Evolutionary conservation across 169 alveolate species (phyloP), one percentile per base, ranked within the genome.

Genomic region (Eimeria necatrix): DNA sequence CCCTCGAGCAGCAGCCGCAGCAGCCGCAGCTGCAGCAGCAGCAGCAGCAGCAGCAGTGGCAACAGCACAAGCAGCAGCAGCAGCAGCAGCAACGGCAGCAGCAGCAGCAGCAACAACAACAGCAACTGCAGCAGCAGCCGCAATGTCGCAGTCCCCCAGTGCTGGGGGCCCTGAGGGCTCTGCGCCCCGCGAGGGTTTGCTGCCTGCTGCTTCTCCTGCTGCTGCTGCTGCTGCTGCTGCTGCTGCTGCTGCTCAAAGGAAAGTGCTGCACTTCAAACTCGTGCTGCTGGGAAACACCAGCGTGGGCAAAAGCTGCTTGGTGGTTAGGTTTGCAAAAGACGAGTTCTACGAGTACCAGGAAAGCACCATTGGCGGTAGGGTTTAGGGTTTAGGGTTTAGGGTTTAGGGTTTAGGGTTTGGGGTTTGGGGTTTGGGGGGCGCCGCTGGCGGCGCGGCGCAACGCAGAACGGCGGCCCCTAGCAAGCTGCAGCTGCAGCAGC

Each of bases 221-320:
- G 18, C 26, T 10, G 26, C 76, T 8, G 52, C 9, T 8, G 84
- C 52, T 32, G 84, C 52, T 8, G 84, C 84, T 73, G 26, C 52
- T n/a, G n/a, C 84, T 32, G 52, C 8, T 22, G 74, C 60, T 32
- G 94, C n/a, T n/a, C n/a, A n/a, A n/a, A n/a, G n/a, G n/a, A n/a
- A n/a, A n/a, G n/a, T 94, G 18, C 90, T 96, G 86, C 97, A 96
- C 95, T 95, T 97, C 90, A 98, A 98, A 94, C 97, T 98, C 68
- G 99, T 98, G 18, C 94, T 98, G 32, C 93, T 98, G 61, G 99
- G 99, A 4, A 98, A 98, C 92, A 97, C 99, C 52, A 96, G 98
- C 12, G 20, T 14, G 64, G 14, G 64, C 64, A 9, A 14, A 8
- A 56, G 64, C 49, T 96, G 98, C 64, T 78, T 98, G 59, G 97